Evolutionary conservation across 345 rosid genomes (phyloP).

Genomic region (Populus simonii): DNA sequence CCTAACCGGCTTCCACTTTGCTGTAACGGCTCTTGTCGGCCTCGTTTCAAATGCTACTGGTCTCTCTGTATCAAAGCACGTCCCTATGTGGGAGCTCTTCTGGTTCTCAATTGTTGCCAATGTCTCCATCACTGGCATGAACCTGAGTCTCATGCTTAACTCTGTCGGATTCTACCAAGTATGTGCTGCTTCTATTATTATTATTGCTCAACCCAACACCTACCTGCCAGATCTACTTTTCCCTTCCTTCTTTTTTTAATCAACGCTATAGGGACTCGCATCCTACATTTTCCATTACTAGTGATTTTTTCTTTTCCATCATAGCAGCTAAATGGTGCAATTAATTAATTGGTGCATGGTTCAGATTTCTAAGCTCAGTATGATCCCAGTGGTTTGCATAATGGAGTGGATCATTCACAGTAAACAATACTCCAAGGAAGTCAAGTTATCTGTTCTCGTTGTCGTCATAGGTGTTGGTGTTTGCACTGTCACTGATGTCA

Average conservation of each 20-base stretch:
- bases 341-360: neutral
- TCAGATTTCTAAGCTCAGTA: constrained; percentile 89
- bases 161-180: constrained; percentile 96
- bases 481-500: constrained; percentile 93
- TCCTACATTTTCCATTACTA: neutral
- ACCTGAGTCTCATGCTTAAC: constrained; percentile 90
- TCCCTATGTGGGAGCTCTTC: constrained; percentile 93
- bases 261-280: neutral
- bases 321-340: neutral
- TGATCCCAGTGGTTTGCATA: constrained; percentile 94
- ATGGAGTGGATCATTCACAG: constrained; percentile 92
- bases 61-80: constrained; percentile 63
- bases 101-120: constrained; percentile 93
- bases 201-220: neutral
- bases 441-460: constrained; percentile 71
- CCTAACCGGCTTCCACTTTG: constrained; percentile 87
- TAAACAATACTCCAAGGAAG: constrained; percentile 74
- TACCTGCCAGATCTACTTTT: neutral
- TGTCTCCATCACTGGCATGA: constrained; percentile 81
- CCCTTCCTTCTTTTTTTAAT: neutral
- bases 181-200: neutral
- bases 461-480: constrained; percentile 91
- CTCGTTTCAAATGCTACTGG: constrained; percentile 86
- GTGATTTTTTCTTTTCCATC: neutral
- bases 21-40: constrained; percentile 80